phyloP scores from a whole-genome alignment of 768 basidiomycete species.

The Xerocomus brunneocitrinus region DNA sequence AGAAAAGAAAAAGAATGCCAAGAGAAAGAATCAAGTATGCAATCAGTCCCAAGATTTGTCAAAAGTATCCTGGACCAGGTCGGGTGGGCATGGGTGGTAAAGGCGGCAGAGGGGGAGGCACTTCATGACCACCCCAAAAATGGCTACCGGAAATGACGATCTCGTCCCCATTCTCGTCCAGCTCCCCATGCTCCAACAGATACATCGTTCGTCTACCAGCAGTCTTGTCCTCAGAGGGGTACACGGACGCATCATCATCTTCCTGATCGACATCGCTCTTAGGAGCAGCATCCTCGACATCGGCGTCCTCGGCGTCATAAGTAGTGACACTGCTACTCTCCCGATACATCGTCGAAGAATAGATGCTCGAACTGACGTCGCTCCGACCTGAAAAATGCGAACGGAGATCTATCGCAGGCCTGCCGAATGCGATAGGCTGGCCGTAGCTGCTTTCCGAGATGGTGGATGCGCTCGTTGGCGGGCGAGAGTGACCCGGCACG shows the following conservation, averaged over 20 bases:
- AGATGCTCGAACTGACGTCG: conserved; percentile 16
- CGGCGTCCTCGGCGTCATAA: conserved; percentile 23
- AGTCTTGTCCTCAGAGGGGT: conserved; percentile 29
- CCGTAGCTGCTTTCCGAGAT: conserved; percentile 20
- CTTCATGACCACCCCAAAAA: conserved; percentile 16
- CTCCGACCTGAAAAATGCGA: conserved; percentile 21
- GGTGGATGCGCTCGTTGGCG: conserved; percentile 19
- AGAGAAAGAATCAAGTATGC: conserved; percentile 3
- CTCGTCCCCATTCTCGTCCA: conserved; percentile 21
- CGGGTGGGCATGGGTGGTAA: conserved; percentile 12
- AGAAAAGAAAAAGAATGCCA: conserved; percentile 1
- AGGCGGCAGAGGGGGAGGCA: conserved; percentile 21
- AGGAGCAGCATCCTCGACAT: conserved; percentile 11
- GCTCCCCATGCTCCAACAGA: conserved; percentile 26
- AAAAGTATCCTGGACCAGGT: conserved; percentile 29
- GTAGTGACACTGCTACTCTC: conserved; percentile 16
- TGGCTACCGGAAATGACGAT: conserved; percentile 15
- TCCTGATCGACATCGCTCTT: conserved; percentile 15
- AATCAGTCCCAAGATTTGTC: conserved; percentile 5
- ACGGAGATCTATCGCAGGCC: neutral
- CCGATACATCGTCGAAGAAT: conserved; percentile 12
- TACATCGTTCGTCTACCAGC: conserved; percentile 34
- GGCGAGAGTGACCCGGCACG: conserved; percentile 10
- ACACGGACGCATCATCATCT: conserved; percentile 29
- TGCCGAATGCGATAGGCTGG: conserved; percentile 8